Percentiles rank a stretch among this genome's conserved stretches.
Conservation (phyloP, 345 rosid species). For the Aquilaria malaccensis region DNA sequence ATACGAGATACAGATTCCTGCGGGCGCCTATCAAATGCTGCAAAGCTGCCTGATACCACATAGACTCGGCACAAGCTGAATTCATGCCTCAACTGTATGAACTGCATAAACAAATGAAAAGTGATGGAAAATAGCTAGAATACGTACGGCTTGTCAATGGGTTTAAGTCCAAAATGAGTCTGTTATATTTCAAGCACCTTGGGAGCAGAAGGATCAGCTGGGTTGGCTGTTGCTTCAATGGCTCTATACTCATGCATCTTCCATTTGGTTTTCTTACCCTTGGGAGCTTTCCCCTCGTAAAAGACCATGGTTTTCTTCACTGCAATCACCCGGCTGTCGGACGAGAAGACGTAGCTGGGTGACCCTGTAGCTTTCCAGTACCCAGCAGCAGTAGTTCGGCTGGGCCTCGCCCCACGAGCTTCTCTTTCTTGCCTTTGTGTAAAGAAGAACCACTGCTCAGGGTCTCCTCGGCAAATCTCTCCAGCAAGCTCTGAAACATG, state of each 20-base stretch:
- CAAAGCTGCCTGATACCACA: slow-evolving; percentile 58
- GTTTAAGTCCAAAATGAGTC: background rate
- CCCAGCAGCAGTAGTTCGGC: slow-evolving; percentile 70
- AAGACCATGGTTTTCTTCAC: slow-evolving; percentile 92
- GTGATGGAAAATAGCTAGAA: slow-evolving; percentile 16
- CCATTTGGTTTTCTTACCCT: slow-evolving; percentile 85
- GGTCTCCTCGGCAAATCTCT: slow-evolving; percentile 46
- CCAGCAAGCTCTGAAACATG: slow-evolving; percentile 57
- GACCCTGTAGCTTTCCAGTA: slow-evolving; percentile 99
- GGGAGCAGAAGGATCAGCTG: slow-evolving; percentile 25
- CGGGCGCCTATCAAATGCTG: slow-evolving; percentile 94
- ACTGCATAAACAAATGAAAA: slow-evolving; percentile 7
- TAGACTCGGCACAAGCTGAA: slow-evolving; percentile 86
- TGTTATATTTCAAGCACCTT: slow-evolving; percentile 22
- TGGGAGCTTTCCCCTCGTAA: slow-evolving; percentile 79
- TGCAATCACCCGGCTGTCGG: slow-evolving; percentile 60
- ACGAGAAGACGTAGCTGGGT: slow-evolving; percentile 71
- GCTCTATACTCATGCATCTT: slow-evolving; percentile 95
- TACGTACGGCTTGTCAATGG: background rate
- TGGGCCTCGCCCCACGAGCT: slow-evolving; percentile 78
- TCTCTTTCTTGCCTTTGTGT: slow-evolving; percentile 78
- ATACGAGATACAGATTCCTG: slow-evolving; percentile 26
- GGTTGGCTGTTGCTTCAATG: slow-evolving; percentile 35
- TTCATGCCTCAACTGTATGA: slow-evolving; percentile 63
- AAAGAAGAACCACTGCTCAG: slow-evolving; percentile 97